Evolutionary conservation across 164 flowering plant genomes (phyloP), one percentile per base, ranked within the genome.

Genomic region (Malania oleifera): DNA sequence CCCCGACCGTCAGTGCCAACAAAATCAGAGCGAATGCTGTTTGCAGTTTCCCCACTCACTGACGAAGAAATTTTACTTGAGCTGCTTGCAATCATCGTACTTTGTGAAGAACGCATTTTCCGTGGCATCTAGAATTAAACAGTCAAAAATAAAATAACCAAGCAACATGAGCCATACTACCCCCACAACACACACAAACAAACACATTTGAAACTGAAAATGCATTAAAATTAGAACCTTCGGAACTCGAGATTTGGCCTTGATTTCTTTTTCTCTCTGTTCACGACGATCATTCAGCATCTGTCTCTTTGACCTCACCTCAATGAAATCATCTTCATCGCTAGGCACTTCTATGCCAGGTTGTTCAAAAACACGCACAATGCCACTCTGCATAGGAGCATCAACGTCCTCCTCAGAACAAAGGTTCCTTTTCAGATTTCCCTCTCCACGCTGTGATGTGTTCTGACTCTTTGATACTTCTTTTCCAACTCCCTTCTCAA

Each of bases 321-420:
- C 91, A 71, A 93, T 93, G 71, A 93, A 93, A 71, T 93, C 99
- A 85, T 93, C 99, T 63, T 85, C 99, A 67, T 93, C 97, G 66
- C 99, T 93, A 20, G 92, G 86, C 1, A 83, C 80, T 77, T 92
- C 98, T 19, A 93, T 93, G 50, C 99, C 99, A 68, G 95, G 82
- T 67, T 93, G 99, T 61, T 84, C 80, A 74, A 77, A 93, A 59
- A 93, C 80, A 63, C 89, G 92, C 22, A 90, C 92, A 62, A 93
- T 61, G 2, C 99, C 99, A 75, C 95, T 88, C 65, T 88, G 96
- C 72, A 90, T 63, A 49, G 96, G 80, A 58, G 85, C 87, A 76
- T 90, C 92, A 52, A 83, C 78, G 72, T 82, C 96, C 58, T 89
- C 87, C 48, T 72, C 82, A 38, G 73, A 57, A 63, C 61, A 58